Base-by-base conservation (phyloP, 148 eudicot species). In the Chenopodium suecicum region DNA sequence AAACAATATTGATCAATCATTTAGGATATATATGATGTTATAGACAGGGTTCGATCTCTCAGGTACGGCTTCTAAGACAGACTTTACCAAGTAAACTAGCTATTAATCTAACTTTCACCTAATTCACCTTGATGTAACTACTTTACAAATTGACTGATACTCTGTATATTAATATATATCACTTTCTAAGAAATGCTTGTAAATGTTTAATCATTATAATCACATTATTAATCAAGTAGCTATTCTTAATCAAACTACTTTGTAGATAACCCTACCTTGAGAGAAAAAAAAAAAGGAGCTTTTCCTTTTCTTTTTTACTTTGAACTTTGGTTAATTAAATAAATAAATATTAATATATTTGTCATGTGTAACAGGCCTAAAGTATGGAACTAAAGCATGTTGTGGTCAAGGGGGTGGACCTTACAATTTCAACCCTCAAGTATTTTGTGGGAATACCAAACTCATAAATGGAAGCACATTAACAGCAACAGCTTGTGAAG, bases 371-470 rank as follows among this genome's bases (percentile, higher is more conserved):
- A 70, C 79, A 96, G 97, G 95, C n/a, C 68, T 96, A 79, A 82
- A 88, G 77, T 86, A 92, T 62, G 99, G 94, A 74, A 88, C 94
- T 3, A 89, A 68, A 82, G 95, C 98, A 48, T 96, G 98, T 52
- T 96, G 99, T 82, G 99, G 99, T 82, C 81, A 88, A 82, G 98
- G 98, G 3, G 93, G 92, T 2, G 91, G 88, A 4, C 86, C 85
- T 12, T 89, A 96, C 86, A 94, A 96, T 83, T 94, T 89, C 77
- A 87, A 88, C 79, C 94, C 89, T 7, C 72, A 84, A n/a, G 95
- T 94, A 22, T 94, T 77, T 37, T 96, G 99, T 77, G 92, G 99
- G 13, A 92, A 89, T 82, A 87, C 82, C 6, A 96, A 87, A 80
- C 41, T 80, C 29, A 82, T 96, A 9, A 81, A 89, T 65, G 97